Base-by-base conservation (phyloP, 495 filamentous ascomycete genomes). In the Stereocaulon alpinum region DNA sequence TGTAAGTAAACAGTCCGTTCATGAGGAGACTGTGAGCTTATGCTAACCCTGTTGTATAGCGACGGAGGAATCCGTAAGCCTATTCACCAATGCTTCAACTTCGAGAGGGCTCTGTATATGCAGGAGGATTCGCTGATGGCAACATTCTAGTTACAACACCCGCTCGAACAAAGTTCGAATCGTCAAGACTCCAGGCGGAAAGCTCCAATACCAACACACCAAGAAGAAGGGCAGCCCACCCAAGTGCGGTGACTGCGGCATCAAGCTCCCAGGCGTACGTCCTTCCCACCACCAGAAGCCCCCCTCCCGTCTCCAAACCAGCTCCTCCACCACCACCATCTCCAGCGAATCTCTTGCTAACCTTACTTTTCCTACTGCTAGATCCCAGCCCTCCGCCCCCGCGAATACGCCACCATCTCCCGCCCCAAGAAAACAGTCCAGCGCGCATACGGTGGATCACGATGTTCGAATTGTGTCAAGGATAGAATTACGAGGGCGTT, bases 391-490 rank as follows among this genome's bases (percentile, higher is more conserved):
- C 92, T 96, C 71, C 89, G 93, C 71, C 93, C 93, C 65, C 91
- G 90, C 74, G 89, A 99, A 80, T 97, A 96, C 80, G 79, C 93
- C 67, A 83, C 86, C 73, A 86, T 99, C 80, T 95, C 90, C 67
- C 87, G 87, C 73, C 93, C 94, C 71, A 92, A 94, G 84, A 99
- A 99, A 86, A 95, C 88, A 69, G 93, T 99, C 74, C 88, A 91
- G 79, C 89, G 93, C 68, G 90, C 93, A 66, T 98, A 98, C 73
- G 93, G 93, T 74, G 94, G 93, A 72, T 95, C 90, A 64, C 86
- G 93, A 77, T 99, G 93, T 81, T 88, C 88, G 67, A 95, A 91
- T 80, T 99, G 93, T 76, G 93, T 97, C 68, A 92, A 92, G 79
- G 94, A 99, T 81, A 82, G 93, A 66, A 84, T 99, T 65, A 88